Base-by-base conservation (phyloP, 2,329 filamentous ascomycete species). In the Acephala macrosclerotiorum region DNA sequence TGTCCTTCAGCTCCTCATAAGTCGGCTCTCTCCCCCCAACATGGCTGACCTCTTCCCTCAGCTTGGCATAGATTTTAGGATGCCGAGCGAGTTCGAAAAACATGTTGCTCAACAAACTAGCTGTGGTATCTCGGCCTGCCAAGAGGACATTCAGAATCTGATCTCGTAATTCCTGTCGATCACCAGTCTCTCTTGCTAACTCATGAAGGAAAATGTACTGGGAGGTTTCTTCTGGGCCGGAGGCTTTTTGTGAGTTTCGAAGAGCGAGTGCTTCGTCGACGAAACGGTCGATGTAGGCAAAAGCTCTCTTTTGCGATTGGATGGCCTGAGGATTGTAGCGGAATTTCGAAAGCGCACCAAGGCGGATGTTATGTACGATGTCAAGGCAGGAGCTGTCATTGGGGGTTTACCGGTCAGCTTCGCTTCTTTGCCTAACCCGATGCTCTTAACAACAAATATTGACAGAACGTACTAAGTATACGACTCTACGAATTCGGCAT, bases 111-210 rank as follows among this genome's bases (percentile, higher is more conserved):
- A 89, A 74, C 4, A 84, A 78, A 49, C 78, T 78, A 2, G 84
- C 85, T 0, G 85, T 88, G 0, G 86, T 88, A 68, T 89, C 87
- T 16, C 86, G 79, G 0, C 85, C 86, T 0, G 85, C 87, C 1
- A 87, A 76, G 59, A 89, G 80, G 63, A 88, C 82, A 61, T 81
- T 81, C 33, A 86, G 76, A 8, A 84, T 72, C 70, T 88, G 83
- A 68, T 84, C 82, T 5, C 82, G 77, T 7, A 87, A 73, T n/a
- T 80, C 78, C 9, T 68, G 79, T 68, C 65, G 80, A 75, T 79
- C 83, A 72, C 66, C 79, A 69, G 79, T 80, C 5, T 80, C 77
- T 53, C 82, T 79, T 7, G 85, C 79, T 26, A 90, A 74, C 71
- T 87, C 86, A 63, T 88, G 75, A 14, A 89, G 78, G 66, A 89